A percentile compares a stretch with the other conserved stretches of the same genome.
These are phyloP conservation scores for Cytospora leucostoma DNA, from an alignment of 2,329 filamentous ascomycete species.

Conservation along the genomic window DNA sequence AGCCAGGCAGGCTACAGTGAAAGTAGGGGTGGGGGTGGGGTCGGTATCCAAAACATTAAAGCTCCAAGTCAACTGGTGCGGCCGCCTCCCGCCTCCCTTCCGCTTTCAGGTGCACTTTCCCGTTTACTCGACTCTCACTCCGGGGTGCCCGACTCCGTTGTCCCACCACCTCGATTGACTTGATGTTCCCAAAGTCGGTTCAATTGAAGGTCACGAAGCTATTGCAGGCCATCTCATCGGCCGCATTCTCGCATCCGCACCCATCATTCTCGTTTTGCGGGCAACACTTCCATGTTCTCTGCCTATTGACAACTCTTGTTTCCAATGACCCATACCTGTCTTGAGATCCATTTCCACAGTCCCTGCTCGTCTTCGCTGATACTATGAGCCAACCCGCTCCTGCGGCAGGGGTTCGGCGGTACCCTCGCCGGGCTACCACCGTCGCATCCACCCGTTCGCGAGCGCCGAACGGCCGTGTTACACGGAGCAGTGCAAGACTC, in stretches of 20 bases:
- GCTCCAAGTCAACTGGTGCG: neutral
- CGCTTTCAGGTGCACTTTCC: neutral
- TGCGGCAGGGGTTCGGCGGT: constrained; percentile 26
- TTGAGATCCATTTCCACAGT: neutral
- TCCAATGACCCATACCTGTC: neutral
- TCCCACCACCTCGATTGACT: neutral
- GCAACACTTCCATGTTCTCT: neutral
- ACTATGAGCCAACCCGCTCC: constrained; percentile 23
- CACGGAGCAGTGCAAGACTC: constrained; percentile 25
- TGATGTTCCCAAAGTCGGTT: neutral
- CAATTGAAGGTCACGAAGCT: neutral
- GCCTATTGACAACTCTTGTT: neutral
- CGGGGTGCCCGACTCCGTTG: constrained; percentile 1
- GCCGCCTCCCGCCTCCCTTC: neutral
- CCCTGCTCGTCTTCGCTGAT: constrained; percentile 12
- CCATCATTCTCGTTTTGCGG: neutral
- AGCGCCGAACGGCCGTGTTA: constrained; percentile 25
- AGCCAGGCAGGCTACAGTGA: neutral
- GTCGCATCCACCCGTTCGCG: constrained; percentile 15
- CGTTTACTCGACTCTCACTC: neutral
- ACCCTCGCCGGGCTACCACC: constrained; percentile 24
- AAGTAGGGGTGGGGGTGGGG: constrained; percentile 1
- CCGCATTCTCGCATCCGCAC: neutral
- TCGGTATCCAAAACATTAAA: neutral
- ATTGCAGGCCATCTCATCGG: neutral